Percentiles rank a stretch among this genome's conserved stretches.
Conservation (phyloP, 441 rosid species). For the Syzygium malaccense region DNA sequence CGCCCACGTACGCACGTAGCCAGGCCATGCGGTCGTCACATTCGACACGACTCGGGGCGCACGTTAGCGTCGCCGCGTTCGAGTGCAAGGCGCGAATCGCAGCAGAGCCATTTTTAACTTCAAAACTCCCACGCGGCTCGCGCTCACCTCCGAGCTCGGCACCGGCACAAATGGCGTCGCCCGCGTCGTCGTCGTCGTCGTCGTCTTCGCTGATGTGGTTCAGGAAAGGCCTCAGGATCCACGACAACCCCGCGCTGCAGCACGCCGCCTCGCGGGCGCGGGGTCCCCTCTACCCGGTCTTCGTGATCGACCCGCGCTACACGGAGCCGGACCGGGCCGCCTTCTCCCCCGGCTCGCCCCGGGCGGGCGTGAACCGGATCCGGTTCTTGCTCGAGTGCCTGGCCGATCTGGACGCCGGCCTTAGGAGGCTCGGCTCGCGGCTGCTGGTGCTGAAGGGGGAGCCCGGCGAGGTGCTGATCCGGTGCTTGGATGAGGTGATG, state of each 20-base stretch:
- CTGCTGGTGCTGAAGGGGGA: conserved; percentile 71
- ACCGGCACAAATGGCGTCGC: conserved; percentile 35
- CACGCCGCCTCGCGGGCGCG: conserved; percentile 61
- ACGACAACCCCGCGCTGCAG: conserved; percentile 88
- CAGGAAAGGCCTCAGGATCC: conserved; percentile 84
- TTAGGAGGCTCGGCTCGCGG: conserved; percentile 68
- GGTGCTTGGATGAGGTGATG: conserved; percentile 61
- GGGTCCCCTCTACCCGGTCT: conserved; percentile 58
- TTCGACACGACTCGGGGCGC: neutral
- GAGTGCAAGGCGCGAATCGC: neutral
- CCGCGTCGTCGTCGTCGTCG: conserved; percentile 11
- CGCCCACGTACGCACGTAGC: neutral
- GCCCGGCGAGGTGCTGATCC: conserved; percentile 56
- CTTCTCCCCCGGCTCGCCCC: conserved; percentile 69
- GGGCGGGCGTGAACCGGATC: conserved; percentile 74
- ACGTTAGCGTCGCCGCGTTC: neutral
- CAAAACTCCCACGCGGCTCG: neutral
- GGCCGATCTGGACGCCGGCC: conserved; percentile 64
- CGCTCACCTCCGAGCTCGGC: neutral
- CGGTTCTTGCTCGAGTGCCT: conserved; percentile 87
- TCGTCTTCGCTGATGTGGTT: conserved; percentile 83
- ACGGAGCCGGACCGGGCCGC: conserved; percentile 72
- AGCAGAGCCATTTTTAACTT: neutral
- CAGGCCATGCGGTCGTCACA: neutral
- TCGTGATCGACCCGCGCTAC: conserved; percentile 88